These are phyloP conservation scores for Vitis labrusca DNA, from an alignment of 164 flowering plant genomes.

Conservation along the genomic window DNA sequence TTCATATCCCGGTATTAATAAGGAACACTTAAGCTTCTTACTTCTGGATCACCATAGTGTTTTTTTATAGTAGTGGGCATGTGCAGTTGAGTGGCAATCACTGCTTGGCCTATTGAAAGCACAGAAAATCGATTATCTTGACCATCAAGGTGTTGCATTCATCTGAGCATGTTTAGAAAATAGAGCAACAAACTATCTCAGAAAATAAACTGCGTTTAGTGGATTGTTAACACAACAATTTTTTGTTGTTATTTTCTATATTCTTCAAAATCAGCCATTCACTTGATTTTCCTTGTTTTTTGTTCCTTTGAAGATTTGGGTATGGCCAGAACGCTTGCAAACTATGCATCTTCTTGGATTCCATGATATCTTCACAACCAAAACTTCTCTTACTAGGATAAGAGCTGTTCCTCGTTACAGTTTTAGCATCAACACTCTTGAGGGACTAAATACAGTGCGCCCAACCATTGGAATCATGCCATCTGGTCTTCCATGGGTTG, in stretches of 20 bases:
- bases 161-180: no score
- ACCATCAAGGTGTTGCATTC: not conserved
- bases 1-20: not conserved
- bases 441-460: slow-evolving; percentile 52
- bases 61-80: not conserved
- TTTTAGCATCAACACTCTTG: slow-evolving; percentile 64
- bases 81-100: not conserved
- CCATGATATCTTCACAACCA: slow-evolving; percentile 67
- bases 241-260: not conserved
- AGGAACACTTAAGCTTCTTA: not conserved
- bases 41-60: not conserved
- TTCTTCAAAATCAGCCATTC: not conserved
- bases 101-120: no score
- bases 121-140: not conserved
- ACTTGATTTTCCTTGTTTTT: slow-evolving; percentile 6
- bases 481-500: slow-evolving; percentile 86
- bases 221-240: not conserved
- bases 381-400: slow-evolving; percentile 71
- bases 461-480: slow-evolving; percentile 95
- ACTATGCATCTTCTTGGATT: slow-evolving; percentile 83
- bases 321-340: slow-evolving; percentile 92
- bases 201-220: no score
- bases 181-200: no score
- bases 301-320: slow-evolving; percentile 62
- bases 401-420: slow-evolving; percentile 90